Evolutionary conservation across 345 rosid genomes (phyloP), one percentile per base, ranked within the genome.

Genomic region (Linum trigynum): DNA sequence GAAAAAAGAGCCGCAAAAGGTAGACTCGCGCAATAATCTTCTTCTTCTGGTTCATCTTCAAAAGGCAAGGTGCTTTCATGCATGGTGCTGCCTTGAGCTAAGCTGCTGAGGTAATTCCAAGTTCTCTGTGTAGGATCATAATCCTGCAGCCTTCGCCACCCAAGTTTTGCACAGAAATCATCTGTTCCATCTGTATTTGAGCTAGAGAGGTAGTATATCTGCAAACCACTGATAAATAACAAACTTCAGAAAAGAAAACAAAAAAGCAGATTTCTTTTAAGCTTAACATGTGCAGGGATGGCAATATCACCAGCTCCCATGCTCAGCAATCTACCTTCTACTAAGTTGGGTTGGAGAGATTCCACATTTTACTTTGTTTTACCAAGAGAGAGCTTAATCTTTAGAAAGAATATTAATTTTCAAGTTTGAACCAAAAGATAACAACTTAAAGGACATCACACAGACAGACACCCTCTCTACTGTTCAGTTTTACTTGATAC

Each of bases 1-100:
- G 99, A 88, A 77, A 88, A 88, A 39, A 94, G 85, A 66, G 95
- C 92, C 61, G 97, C 88, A 76, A 94, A 94, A 65, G 97, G 97
- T 84, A 94, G 78, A 79, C 97, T 90, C 55, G 96, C 90, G 67
- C 82, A 86, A 61, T 85, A 90, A 77, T 90, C 95, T 73, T 85
- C 90, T 63, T 94, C 97, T 75, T 83, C 91, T 6, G 82, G 77
- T 64, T 94, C 99, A 76, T 94, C 96, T 74, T 88, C 99, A 61
- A 80, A 73, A 53, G 84, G 84, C 1, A 69, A 76, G 68, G 38
- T 41, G 38, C 75, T 75, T 36, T 79, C 86, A 57, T 71, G 65
- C 63, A 45, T 50, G 56, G 61, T 56, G 17, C 68, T 74, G 69
- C 84, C 83, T 55, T 85, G 91, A 67, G 88, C 89, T 60, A 83